Evolutionary conservation across 768 basidiomycete species (phyloP), one percentile per base, ranked within the genome.

Genomic region (Sarcomyxa edulis): DNA sequence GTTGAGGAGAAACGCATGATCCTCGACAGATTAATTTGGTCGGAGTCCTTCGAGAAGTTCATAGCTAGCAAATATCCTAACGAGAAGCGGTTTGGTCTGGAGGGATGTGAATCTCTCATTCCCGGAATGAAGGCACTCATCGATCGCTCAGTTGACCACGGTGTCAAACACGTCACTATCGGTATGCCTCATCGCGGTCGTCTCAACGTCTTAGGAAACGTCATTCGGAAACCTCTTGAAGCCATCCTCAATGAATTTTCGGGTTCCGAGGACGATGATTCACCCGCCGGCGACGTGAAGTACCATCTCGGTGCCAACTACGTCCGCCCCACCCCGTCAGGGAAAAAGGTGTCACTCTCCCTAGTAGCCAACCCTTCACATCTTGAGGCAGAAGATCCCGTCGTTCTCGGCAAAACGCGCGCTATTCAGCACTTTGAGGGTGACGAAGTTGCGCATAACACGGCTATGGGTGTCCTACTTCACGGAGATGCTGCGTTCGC

Each of bases 71-170:
- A 98, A 62, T 96, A 90, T 66, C 96, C 96, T 50, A 99, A 97
- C 66, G 96, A 99, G 72, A 99, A 99, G 66, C 86, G 96, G 32
- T 99, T 99, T 63, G 96, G 96, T 61, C 77, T 99, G 29, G 96
- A 99, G 63, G 96, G 96, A 39, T 96, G 93, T 62, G 96, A 99
- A 65, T 78, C 91, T 20, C 82, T 99, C 49, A 86, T 98, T 51
- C 96, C 96, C 20, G 96, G 96, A 37, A 99, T 99, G 96, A 99
- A 99, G 68, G 96, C 95, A 1, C 81, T 99, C 56, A 96, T 99
- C 46, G 96, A 99, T 61, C 85, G 93, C 46, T 96, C 94, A 14
- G 96, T 99, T 48, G 96, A 99, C 50, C 74, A 86, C 47, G 96
- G 96, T 35, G 84, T 96, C 51, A 95, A 95, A 64, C 79, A 91